Evolutionary conservation across 768 basidiomycete species (phyloP).

Genomic region (Psilocybe tampanensis): DNA sequence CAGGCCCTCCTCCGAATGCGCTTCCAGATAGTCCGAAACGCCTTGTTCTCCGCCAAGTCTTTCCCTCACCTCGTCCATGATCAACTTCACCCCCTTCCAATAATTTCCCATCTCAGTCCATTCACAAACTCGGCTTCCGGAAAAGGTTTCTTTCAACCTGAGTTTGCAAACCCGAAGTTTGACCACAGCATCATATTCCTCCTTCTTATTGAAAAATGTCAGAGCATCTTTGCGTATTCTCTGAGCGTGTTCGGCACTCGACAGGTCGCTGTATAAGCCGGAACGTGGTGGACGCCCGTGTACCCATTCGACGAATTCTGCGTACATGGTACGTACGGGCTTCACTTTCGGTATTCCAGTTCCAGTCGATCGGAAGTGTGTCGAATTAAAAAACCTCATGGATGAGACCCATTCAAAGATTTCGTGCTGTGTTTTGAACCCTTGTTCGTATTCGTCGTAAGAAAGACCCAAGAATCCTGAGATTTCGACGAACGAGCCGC

Average conservation of each 20-base stretch:
- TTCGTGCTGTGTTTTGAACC: conserved; percentile 56
- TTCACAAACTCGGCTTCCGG: conserved; percentile 51
- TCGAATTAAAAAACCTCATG: conserved; percentile 55
- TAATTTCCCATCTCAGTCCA: conserved; percentile 50
- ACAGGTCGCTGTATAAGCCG: conserved; percentile 1
- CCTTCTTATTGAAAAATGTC: conserved; percentile 50
- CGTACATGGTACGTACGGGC: conserved; percentile 57
- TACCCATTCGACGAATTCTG: conserved; percentile 57
- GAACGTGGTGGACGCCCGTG: conserved; percentile 14
- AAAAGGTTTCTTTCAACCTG: conserved; percentile 47
- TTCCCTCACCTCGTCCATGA: conserved; percentile 53
- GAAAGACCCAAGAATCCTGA: conserved; percentile 60
- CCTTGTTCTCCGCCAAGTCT: conserved; percentile 50
- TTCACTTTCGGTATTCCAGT: conserved; percentile 44
- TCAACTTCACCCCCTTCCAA: conserved; percentile 48
- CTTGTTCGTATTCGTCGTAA: conserved; percentile 48
- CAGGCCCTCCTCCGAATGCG: conserved; percentile 40
- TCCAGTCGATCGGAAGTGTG: conserved; percentile 36
- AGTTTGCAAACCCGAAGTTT: conserved; percentile 28
- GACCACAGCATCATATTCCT: conserved; percentile 43
- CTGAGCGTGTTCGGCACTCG: conserved; percentile 22
- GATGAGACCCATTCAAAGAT: conserved; percentile 61
- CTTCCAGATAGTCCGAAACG: conserved; percentile 38
- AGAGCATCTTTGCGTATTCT: conserved; percentile 47
- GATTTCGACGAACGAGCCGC: conserved; percentile 49